Conservation (phyloP, 1,284 basidiomycete genomes). For the Serendipita sp. region DNA sequence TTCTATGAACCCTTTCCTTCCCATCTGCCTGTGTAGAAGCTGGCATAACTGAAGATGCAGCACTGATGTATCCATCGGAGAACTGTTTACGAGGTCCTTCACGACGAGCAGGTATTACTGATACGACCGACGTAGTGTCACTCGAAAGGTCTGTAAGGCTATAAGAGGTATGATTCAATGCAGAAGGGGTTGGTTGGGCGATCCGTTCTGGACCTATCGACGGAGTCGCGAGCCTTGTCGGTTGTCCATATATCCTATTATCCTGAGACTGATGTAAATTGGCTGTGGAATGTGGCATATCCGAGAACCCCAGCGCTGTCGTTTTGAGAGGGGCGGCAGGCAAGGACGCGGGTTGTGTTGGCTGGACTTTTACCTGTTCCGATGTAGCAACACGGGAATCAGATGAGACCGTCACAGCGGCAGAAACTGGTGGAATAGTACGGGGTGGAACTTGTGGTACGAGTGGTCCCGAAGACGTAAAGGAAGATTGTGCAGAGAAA, state of each 20-base stretch:
- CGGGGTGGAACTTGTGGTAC: neutral
- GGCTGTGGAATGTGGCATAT: no score
- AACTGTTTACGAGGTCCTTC: neutral
- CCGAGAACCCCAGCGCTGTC: no score
- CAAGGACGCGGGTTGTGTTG: no score
- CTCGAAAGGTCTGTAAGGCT: neutral
- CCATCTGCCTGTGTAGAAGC: neutral
- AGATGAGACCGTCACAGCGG: no score
- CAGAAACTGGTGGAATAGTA: no score
- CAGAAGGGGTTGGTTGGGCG: neutral
- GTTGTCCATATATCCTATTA: no score
- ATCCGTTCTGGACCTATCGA: no score
- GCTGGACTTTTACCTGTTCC: no score
- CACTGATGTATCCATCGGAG: conserved; percentile 3
- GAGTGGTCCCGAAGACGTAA: neutral
- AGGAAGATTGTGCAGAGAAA: neutral
- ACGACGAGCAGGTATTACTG: neutral
- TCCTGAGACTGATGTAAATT: no score
- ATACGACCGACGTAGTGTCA: neutral
- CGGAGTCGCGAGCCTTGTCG: no score
- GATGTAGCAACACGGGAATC: no score
- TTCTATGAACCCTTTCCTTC: neutral
- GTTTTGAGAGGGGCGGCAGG: no score
- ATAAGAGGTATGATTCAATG: neutral
- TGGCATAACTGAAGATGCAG: neutral